Conservation (phyloP, 176 grass and related monocot species). For the Hordeum marinum region DNA sequence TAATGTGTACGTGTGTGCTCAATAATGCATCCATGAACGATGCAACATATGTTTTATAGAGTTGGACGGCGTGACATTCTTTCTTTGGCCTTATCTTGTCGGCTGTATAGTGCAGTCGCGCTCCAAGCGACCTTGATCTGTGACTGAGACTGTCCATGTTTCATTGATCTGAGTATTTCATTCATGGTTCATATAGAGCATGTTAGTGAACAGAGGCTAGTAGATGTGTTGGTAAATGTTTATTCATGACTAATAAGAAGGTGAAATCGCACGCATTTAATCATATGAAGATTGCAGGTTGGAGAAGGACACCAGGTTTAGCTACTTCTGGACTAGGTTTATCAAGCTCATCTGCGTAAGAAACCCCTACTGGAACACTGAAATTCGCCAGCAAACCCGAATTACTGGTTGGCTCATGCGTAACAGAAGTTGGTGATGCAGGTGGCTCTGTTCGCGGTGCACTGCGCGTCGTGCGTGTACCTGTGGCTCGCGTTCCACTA, state of each 20-base stretch:
- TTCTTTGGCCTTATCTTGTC: background rate
- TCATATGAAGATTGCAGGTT: slow-evolving; percentile 21
- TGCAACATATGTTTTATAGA: background rate
- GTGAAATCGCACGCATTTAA: background rate
- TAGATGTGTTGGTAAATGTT: background rate
- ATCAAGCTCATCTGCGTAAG: slow-evolving; percentile 52
- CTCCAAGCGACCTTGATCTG: background rate
- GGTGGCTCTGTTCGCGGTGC: slow-evolving; percentile 55
- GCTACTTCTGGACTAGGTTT: slow-evolving; percentile 56
- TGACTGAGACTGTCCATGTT: background rate
- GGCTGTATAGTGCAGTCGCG: background rate
- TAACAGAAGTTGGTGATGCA: background rate
- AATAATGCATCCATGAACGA: background rate
- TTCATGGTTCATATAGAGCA: background rate
- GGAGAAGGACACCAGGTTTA: slow-evolving; percentile 58
- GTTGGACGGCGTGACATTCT: background rate
- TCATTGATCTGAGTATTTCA: background rate
- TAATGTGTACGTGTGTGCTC: background rate
- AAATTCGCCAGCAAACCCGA: background rate
- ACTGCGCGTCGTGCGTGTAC: slow-evolving; percentile 43
- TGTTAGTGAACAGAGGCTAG: background rate
- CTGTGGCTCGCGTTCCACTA: slow-evolving; percentile 49
- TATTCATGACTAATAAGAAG: background rate
- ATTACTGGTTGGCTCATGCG: background rate
- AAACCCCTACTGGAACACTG: background rate